phyloP scores from a whole-genome alignment of 106 monocot genomes.

The Acorus calamus region DNA sequence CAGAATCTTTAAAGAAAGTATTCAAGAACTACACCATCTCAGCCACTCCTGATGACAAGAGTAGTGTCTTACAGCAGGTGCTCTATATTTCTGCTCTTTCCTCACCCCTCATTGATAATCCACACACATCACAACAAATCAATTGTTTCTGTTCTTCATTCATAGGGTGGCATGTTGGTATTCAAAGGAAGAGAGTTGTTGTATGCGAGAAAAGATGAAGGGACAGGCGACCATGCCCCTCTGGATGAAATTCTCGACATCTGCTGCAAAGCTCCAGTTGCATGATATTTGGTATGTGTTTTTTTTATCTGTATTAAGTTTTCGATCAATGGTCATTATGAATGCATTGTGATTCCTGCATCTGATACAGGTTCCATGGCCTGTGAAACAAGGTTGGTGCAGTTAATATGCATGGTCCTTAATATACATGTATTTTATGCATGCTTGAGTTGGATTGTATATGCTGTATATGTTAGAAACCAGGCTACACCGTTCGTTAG shows the following conservation, averaged over 20 bases:
- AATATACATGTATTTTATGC: too few species aligned
- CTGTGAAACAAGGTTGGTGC: too few species aligned
- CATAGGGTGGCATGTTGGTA: conserved; percentile 74
- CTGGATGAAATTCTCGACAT: conserved; percentile 49
- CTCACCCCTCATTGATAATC: too few species aligned
- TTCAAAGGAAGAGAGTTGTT: conserved; percentile 64
- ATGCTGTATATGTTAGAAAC: too few species aligned
- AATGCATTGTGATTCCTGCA: too few species aligned
- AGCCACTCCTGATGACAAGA: conserved; percentile 69
- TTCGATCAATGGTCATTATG: too few species aligned
- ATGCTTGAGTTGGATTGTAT: too few species aligned
- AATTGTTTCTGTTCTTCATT: background rate
- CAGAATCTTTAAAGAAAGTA: conserved; percentile 27
- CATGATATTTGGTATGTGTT: conserved; percentile 8
- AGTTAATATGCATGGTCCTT: too few species aligned
- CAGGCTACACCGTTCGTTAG: too few species aligned
- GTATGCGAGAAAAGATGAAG: conserved; percentile 87
- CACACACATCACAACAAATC: too few species aligned
- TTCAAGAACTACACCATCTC: conserved; percentile 56
- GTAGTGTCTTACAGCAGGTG: conserved; percentile 80
- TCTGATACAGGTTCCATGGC: too few species aligned
- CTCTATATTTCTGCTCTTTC: background rate
- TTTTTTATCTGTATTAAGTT: too few species aligned
- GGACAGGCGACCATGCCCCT: conserved; percentile 80
- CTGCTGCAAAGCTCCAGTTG: conserved; percentile 50